Evolutionary conservation across 2,329 filamentous ascomycete species (phyloP).

Genomic region (Didymella exigua): DNA sequence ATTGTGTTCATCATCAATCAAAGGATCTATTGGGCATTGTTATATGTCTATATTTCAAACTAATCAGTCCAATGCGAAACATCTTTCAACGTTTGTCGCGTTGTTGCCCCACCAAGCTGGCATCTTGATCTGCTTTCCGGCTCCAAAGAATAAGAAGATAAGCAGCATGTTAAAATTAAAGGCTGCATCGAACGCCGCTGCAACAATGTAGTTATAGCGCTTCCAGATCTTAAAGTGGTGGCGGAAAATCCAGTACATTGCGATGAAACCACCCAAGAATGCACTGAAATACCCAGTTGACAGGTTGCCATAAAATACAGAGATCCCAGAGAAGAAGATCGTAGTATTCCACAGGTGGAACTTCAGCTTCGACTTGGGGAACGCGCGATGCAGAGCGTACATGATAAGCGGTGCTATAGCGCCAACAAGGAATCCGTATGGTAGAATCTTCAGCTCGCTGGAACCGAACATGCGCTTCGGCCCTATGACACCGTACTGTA

Average conservation of each 20-base stretch:
- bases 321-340: conserved; percentile 64
- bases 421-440: conserved; percentile 61
- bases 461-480: conserved; percentile 58
- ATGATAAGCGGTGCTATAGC: conserved; percentile 55
- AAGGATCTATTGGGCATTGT: neutral
- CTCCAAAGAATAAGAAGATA: conserved; percentile 65
- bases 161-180: conserved; percentile 67
- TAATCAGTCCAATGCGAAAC: conserved; percentile 57
- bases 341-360: conserved; percentile 65
- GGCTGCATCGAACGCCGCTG: conserved; percentile 66
- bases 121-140: conserved; percentile 63
- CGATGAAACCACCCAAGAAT: conserved; percentile 65
- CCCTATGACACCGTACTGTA: conserved; percentile 66
- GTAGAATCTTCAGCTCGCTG: conserved; percentile 56
- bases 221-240: conserved; percentile 64
- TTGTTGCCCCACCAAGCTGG: conserved; percentile 70
- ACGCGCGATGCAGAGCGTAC: conserved; percentile 58
- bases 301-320: conserved; percentile 66
- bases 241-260: conserved; percentile 65
- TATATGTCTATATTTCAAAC: neutral
- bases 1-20: neutral
- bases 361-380: conserved; percentile 60
- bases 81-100: conserved; percentile 60
- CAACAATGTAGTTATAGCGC: conserved; percentile 65
- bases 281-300: conserved; percentile 63